phyloP scores from a whole-genome alignment of 176 grass and related monocot genomes.

The Oryza glumipatula region DNA sequence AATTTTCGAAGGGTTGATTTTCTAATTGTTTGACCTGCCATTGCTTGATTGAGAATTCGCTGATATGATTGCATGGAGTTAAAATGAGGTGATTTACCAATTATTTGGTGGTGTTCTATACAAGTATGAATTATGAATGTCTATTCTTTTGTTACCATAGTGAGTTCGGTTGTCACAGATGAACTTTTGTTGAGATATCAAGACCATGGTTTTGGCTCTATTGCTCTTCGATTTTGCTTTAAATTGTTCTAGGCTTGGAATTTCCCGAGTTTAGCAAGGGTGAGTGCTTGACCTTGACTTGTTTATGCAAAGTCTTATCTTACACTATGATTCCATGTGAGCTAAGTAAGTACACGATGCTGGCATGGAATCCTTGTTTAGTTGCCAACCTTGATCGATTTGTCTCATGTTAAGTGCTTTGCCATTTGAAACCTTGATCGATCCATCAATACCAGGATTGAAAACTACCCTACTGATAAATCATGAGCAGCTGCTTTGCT shows the following conservation, averaged over 20 bases:
- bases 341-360: not conserved
- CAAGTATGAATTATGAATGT: not conserved
- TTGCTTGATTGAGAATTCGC: not conserved
- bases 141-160: not conserved
- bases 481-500: too few relatives aligned
- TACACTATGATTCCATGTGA: not conserved
- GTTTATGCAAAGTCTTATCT: not conserved
- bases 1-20: not conserved
- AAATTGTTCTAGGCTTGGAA: not conserved
- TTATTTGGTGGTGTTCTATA: not conserved
- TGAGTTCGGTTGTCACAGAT: not conserved
- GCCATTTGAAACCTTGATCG: not conserved
- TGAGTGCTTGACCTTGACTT: not conserved
- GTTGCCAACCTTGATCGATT: not conserved
- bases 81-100: not conserved
- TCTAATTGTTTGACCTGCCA: not conserved
- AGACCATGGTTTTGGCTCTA: not conserved
- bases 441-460: not conserved
- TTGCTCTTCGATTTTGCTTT: not conserved
- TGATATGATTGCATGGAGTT: not conserved
- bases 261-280: not conserved
- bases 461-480: not conserved
- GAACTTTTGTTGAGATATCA: not conserved
- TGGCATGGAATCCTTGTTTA: not conserved
- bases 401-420: not conserved